These are phyloP conservation scores for Fusarium sp. DNA, from an alignment of 2,329 filamentous ascomycete genomes.

Conservation along the genomic window DNA sequence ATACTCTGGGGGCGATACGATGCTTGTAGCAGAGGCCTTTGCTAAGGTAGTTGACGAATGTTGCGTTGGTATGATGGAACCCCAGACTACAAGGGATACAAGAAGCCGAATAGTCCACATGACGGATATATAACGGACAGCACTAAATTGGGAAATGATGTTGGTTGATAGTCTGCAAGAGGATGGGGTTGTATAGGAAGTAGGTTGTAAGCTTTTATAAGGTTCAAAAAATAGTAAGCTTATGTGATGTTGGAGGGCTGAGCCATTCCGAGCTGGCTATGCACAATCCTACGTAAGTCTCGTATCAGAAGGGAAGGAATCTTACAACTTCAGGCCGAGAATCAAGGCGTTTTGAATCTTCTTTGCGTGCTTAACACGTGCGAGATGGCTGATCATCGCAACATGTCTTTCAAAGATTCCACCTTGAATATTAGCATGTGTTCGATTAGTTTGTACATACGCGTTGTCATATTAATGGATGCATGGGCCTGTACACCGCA, in stretches of 20 bases:
- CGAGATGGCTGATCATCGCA: too few relatives aligned
- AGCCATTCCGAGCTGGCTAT: background rate
- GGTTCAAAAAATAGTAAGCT: too few relatives aligned
- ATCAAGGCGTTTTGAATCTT: too few relatives aligned
- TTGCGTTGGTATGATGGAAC: fast-evolving
- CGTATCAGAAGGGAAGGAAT: background rate
- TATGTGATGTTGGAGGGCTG: background rate
- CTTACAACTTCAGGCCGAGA: too few relatives aligned
- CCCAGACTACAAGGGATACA: background rate
- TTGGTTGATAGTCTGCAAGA: background rate
- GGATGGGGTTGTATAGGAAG: background rate
- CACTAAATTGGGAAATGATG: background rate
- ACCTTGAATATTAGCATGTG: too few relatives aligned
- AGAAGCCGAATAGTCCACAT: background rate
- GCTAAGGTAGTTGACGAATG: fast-evolving
- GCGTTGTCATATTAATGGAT: too few relatives aligned
- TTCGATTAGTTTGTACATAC: too few relatives aligned
- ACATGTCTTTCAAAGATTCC: too few relatives aligned
- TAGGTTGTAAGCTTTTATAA: background rate
- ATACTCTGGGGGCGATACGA: background rate
- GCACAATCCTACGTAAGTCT: background rate
- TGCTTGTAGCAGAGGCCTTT: background rate
- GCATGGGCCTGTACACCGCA: too few relatives aligned
- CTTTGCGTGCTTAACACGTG: too few relatives aligned
- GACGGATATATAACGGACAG: background rate